These are phyloP conservation scores for Talaromyces liani DNA, from an alignment of 495 filamentous ascomycete species.

Conservation along the genomic window DNA sequence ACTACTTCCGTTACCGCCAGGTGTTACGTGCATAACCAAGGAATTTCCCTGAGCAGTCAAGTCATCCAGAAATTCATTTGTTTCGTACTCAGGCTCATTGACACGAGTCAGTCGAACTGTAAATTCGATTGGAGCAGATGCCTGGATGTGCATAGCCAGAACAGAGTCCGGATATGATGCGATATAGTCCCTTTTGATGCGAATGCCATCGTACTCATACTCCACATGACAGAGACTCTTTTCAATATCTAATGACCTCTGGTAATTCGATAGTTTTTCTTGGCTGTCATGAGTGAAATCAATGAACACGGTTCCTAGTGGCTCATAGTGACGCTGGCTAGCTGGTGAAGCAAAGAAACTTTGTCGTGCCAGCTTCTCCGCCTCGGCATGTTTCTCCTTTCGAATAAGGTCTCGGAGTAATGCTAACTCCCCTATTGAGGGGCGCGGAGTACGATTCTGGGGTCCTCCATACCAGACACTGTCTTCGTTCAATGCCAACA, in stretches of 20 bases:
- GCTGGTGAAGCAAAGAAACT: slow-evolving; percentile 39
- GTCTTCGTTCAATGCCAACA: slow-evolving; percentile 46
- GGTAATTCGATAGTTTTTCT: slow-evolving; percentile 26
- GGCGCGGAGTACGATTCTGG: slow-evolving; percentile 35
- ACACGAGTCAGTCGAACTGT: slow-evolving; percentile 23
- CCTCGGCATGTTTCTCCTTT: slow-evolving; percentile 30
- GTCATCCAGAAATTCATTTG: slow-evolving; percentile 33
- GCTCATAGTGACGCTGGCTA: slow-evolving; percentile 38
- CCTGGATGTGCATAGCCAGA: slow-evolving; percentile 31
- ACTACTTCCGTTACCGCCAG: slow-evolving; percentile 27
- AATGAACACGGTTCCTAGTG: slow-evolving; percentile 35
- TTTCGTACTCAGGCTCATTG: slow-evolving; percentile 31
- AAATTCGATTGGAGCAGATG: slow-evolving; percentile 20
- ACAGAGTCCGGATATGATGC: slow-evolving; percentile 35
- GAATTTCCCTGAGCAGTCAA: slow-evolving; percentile 15
- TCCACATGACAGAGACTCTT: slow-evolving; percentile 27
- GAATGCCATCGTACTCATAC: slow-evolving; percentile 27
- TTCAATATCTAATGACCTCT: slow-evolving; percentile 35
- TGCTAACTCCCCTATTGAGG: slow-evolving; percentile 26
- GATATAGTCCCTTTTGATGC: slow-evolving; percentile 26
- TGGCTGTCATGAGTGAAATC: slow-evolving; percentile 32
- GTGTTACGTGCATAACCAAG: slow-evolving; percentile 32
- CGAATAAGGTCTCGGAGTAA: slow-evolving; percentile 33
- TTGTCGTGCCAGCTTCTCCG: slow-evolving; percentile 29
- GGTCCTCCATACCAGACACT: slow-evolving; percentile 45